Conservation (phyloP, 495 filamentous ascomycete genomes). For the Penicillium tannophilum region DNA sequence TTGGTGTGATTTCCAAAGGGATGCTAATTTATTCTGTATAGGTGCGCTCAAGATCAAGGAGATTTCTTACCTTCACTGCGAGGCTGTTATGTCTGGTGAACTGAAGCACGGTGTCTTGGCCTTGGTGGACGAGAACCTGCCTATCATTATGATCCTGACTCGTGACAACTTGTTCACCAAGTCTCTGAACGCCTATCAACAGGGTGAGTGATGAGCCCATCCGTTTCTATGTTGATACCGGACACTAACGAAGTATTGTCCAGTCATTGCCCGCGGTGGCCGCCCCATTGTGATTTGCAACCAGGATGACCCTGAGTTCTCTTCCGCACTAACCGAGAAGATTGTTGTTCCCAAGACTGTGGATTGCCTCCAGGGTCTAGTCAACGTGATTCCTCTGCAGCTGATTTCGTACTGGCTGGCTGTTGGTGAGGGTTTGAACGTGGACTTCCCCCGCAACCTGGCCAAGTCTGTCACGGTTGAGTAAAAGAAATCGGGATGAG, state of each 20-base stretch:
- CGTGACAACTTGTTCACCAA: constrained; percentile 95
- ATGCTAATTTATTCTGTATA: constrained; percentile 22
- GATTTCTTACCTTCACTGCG: constrained; percentile 98
- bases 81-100: constrained; percentile 99
- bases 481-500: constrained; percentile 50
- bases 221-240: not conserved
- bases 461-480: constrained; percentile 99
- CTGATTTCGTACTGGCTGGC: constrained; percentile 98
- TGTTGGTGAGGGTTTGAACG: constrained; percentile 91
- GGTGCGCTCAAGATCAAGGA: constrained; percentile 98
- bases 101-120: constrained; percentile 98
- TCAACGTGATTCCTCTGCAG: constrained; percentile 97
- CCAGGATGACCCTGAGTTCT: constrained; percentile 84
- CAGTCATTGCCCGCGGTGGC: constrained; percentile 89
- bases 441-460: constrained; percentile 96
- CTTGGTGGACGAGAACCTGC: constrained; percentile 94
- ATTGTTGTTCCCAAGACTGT: constrained; percentile 97
- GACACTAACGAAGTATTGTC: not conserved
- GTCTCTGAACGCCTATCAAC: constrained; percentile 97
- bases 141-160: constrained; percentile 99
- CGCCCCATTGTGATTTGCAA: constrained; percentile 99
- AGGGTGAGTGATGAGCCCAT: constrained; percentile 60
- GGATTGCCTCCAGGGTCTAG: constrained; percentile 90
- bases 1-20: not conserved
- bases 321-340: constrained; percentile 82